Evolutionary conservation across 2,329 filamentous ascomycete species (phyloP), one percentile per base, ranked within the genome.

Genomic region (Aspergillus viridinutans): DNA sequence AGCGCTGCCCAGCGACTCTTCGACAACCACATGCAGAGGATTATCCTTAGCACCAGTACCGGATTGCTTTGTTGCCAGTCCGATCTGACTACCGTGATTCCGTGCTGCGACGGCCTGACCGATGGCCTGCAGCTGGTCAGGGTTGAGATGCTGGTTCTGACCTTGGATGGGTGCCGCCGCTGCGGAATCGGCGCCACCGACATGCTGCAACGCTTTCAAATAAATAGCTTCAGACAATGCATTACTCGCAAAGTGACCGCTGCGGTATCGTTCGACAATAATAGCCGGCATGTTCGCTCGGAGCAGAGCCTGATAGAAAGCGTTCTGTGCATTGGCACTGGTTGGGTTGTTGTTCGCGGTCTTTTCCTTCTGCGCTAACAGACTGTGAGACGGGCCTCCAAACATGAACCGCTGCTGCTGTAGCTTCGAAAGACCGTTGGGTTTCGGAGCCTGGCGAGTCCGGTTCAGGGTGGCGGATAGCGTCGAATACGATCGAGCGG

Each of bases 251-350:
- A 92, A 99, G 55, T 88, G 85, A 60, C 90, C 90, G 17, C 89
- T 92, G 70, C 92, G 87, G 74, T 96, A 94, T 67, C 94, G 83
- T 74, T 97, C 92, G 58, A 97, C 84, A 56, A 99, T 80, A 61
- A 99, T 96, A 52, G 92, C 88, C 20, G 93, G 90, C 89, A 97
- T 92, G 69, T 95, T 94, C 52, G 93, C 92, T 70, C 90, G 89
- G 55, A 97, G 81, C 14, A 99, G 84, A 49, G 92, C 88, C 71
- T 93, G 89, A 72, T 99, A 99, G 73, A 99, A 97, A 17, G 90
- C 88, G 72, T 93, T 94, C 73, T 99, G 94, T 21, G 92, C 87
- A 47, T 89, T 89, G 28, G 92, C 88, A 73, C 91, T 97, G 58
- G 81, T 84, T 1, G 94, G 91, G 67, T 96, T 96, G 74, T 91